Base-by-base conservation (phyloP, 352 stramenopile genomes). In the Phytophthora citricola region DNA sequence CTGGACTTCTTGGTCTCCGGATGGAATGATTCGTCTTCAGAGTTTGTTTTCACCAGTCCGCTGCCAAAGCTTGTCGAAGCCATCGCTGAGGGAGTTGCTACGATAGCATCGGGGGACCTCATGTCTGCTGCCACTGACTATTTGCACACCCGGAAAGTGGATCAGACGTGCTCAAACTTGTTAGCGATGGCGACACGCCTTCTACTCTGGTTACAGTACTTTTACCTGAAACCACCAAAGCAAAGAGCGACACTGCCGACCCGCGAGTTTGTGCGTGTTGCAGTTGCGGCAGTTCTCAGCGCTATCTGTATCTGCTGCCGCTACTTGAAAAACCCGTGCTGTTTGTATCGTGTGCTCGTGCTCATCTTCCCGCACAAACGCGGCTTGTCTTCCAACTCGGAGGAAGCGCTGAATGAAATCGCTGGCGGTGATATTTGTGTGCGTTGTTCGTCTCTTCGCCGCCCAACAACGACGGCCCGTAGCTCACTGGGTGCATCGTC, bases 331-430 rank as follows among this genome's bases (percentile, higher is more conserved):
- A 77, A 75, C 32, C 81, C 83, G 9, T 94, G 87, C 50, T 96
- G 89, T 45, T 50, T 94, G 36, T 80, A 89, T 57, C 85, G 81
- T 11, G 69, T 84, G 1, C 59, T 94, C 2, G 49, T 55, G 20
- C 58, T 90, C 4, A 87, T 94, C 20, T 95, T 91, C 58, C 85
- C 85, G 14, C 85, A 95, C 55, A 92, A 90, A 47, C 69, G 83
- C 3, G 17, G 65, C 5, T 69, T 92, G 14, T 71, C 81, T n/a
- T 79, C 69, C 48, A 90, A 83, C 51, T 62, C 65, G 11, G 47
- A 87, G 17, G 80, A 89, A 34, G 60, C 83, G 1, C 55, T 94
- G 12, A 75, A 79, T 41, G 75, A 86, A 15, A 91, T 92, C 34
- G 60, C 75, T 15, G 54, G 72, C 5, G 69, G 77, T 14, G 75